These are phyloP conservation scores for Theileria annulata DNA, from an alignment of 169 alveolate genomes.

Conservation along the genomic window DNA sequence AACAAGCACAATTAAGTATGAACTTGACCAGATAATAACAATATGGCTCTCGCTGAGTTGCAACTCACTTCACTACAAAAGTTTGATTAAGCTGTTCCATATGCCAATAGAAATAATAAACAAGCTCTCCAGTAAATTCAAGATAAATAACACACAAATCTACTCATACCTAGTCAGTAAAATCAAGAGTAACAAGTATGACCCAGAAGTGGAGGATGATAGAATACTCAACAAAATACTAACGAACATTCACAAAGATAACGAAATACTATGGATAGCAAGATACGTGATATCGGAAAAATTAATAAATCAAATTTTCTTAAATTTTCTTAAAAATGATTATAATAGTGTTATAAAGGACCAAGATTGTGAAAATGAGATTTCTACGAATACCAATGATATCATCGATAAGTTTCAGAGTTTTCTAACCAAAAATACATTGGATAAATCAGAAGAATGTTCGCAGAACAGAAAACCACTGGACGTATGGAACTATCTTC, in stretches of 20 bases:
- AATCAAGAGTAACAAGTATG: background rate
- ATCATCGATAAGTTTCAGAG: background rate
- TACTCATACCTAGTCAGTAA: constrained; percentile 13
- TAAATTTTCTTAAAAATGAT: background rate
- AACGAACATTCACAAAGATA: constrained; percentile 21
- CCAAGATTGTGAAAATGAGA: constrained; percentile 1
- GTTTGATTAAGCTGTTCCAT: constrained; percentile 17
- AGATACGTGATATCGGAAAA: constrained; percentile 51
- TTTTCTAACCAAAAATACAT: background rate
- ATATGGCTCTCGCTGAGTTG: constrained; percentile 33
- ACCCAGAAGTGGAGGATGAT: constrained; percentile 1
- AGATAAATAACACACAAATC: constrained; percentile 26
- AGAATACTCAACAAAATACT: background rate
- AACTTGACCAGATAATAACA: constrained; percentile 27
- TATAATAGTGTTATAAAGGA: background rate
- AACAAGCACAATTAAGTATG: background rate
- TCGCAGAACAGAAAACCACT: background rate
- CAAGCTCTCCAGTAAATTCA: background rate
- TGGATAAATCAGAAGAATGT: background rate
- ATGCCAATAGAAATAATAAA: constrained; percentile 34
- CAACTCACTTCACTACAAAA: constrained; percentile 27
- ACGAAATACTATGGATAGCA: constrained; percentile 47
- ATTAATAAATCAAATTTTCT: constrained; percentile 10
- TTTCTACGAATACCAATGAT: background rate
- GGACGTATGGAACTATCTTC: constrained; percentile 36